phyloP scores from a whole-genome alignment of 2,329 filamentous ascomycete species.

The Colletotrichum ledebouriae region DNA sequence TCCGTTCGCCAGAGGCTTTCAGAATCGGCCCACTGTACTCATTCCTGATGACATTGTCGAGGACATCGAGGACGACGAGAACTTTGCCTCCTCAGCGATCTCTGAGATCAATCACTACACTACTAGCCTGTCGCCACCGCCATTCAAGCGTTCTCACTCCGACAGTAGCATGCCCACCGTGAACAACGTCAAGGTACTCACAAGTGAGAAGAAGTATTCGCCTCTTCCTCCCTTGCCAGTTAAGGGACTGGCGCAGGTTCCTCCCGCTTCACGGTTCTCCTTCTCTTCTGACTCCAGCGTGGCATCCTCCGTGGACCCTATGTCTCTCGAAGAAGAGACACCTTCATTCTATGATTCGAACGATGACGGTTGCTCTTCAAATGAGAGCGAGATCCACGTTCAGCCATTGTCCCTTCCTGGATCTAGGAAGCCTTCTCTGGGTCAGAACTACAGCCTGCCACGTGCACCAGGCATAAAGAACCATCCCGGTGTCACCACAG shows the following conservation, averaged over 20 bases:
- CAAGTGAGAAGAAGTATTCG: conserved; percentile 44
- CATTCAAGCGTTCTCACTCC: conserved; percentile 57
- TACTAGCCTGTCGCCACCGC: conserved; percentile 67
- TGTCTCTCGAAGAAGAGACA: conserved; percentile 56
- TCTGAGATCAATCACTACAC: conserved; percentile 60
- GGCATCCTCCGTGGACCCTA: conserved; percentile 54
- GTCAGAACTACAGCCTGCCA: conserved; percentile 62
- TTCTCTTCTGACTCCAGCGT: conserved; percentile 50
- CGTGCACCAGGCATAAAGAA: conserved; percentile 47
- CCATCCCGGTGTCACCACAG: conserved; percentile 36
- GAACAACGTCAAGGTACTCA: conserved; percentile 46
- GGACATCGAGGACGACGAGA: conserved; percentile 66
- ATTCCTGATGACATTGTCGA: conserved; percentile 54
- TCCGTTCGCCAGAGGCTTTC: conserved; percentile 45
- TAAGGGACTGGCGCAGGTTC: conserved; percentile 13
- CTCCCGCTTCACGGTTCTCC: conserved; percentile 48
- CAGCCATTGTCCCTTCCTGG: conserved; percentile 44
- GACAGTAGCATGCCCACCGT: conserved; percentile 47
- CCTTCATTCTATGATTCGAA: conserved; percentile 63
- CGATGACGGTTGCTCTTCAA: conserved; percentile 54
- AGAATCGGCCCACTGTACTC: conserved; percentile 50
- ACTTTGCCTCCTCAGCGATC: conserved; percentile 68
- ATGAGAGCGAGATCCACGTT: conserved; percentile 53
- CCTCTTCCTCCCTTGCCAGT: conserved; percentile 31
- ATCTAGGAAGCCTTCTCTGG: conserved; percentile 43